phyloP scores from a whole-genome alignment of 75 land plant genomes.

The Azolla pinnata region DNA sequence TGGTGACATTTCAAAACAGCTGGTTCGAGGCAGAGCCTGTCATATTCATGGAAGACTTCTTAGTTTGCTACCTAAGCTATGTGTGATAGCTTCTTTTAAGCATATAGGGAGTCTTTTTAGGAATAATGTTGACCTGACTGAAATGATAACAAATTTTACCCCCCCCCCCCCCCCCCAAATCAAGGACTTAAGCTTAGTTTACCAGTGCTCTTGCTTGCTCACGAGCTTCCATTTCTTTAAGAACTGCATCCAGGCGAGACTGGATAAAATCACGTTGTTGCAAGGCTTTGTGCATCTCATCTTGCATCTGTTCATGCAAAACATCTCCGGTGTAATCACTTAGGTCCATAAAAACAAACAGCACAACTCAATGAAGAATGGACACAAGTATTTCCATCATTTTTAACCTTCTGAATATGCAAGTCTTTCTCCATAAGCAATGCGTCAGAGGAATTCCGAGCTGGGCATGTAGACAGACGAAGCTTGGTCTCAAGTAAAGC shows the following conservation, averaged over 20 bases:
- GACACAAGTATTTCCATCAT: background rate
- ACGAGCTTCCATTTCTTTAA: slow-evolving; percentile 5
- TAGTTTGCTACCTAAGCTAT: too few relatives aligned
- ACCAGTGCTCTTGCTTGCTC: slow-evolving; percentile 1
- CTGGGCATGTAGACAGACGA: too few relatives aligned
- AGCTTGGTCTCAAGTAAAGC: slow-evolving; percentile 72
- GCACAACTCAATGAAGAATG: background rate
- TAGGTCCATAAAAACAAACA: background rate
- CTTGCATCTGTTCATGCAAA: slow-evolving; percentile 48
- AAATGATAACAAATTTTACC: too few relatives aligned
- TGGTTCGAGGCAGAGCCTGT: background rate
- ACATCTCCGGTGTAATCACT: background rate
- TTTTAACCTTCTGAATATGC: slow-evolving; percentile 52
- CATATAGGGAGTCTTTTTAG: too few relatives aligned
- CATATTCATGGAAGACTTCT: background rate
- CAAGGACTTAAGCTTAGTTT: too few relatives aligned
- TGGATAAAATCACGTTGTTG: slow-evolving; percentile 12
- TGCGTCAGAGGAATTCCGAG: slow-evolving; percentile 44
- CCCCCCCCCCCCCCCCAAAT: too few relatives aligned
- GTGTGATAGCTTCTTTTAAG: too few relatives aligned
- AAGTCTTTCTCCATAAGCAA: slow-evolving; percentile 46
- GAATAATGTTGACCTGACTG: too few relatives aligned
- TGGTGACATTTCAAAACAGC: background rate
- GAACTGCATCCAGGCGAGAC: slow-evolving; percentile 12
- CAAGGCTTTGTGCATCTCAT: slow-evolving; percentile 9